A percentile compares a stretch with the other conserved stretches of the same genome.
These are phyloP conservation scores for Yarrowia osloensis DNA, from an alignment of 805 yeast genomes.

Conservation along the genomic window DNA sequence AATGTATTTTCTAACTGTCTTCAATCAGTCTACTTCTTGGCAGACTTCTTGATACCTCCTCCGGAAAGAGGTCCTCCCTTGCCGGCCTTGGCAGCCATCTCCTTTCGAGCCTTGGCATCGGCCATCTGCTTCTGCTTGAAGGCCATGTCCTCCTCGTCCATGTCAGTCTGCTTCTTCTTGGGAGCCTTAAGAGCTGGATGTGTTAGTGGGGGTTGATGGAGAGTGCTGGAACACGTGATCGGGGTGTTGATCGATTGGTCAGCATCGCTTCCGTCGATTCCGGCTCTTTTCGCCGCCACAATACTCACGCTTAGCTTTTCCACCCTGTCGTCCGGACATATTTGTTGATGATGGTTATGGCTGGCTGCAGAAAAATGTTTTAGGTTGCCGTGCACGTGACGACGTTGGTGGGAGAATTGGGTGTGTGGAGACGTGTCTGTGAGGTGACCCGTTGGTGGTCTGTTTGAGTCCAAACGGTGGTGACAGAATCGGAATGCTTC, in stretches of 20 bases:
- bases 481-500: too few relatives aligned
- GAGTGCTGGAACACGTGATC: neutral
- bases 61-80: slow-evolving; percentile 90
- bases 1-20: too few relatives aligned
- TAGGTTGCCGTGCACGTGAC: slow-evolving; percentile 38
- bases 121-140: slow-evolving; percentile 93
- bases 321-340: slow-evolving; percentile 98
- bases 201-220: neutral
- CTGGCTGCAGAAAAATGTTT: slow-evolving; percentile 1
- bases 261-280: too few relatives aligned
- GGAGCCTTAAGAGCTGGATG: slow-evolving; percentile 62
- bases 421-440: too few relatives aligned
- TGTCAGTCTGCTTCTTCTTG: slow-evolving; percentile 78
- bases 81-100: slow-evolving; percentile 80
- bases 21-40: slow-evolving; percentile 7
- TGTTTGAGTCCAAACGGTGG: too few relatives aligned
- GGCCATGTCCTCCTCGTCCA: slow-evolving; percentile 87
- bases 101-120: slow-evolving; percentile 90
- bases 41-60: slow-evolving; percentile 90
- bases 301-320: slow-evolving; percentile 81
- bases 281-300: neutral
- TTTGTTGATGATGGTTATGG: slow-evolving; percentile 31
- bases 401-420: neutral
- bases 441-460: too few relatives aligned
- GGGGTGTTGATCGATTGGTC: neutral